Conservation (phyloP, 2,329 filamentous ascomycete genomes). For the Penicillium digitatum region DNA sequence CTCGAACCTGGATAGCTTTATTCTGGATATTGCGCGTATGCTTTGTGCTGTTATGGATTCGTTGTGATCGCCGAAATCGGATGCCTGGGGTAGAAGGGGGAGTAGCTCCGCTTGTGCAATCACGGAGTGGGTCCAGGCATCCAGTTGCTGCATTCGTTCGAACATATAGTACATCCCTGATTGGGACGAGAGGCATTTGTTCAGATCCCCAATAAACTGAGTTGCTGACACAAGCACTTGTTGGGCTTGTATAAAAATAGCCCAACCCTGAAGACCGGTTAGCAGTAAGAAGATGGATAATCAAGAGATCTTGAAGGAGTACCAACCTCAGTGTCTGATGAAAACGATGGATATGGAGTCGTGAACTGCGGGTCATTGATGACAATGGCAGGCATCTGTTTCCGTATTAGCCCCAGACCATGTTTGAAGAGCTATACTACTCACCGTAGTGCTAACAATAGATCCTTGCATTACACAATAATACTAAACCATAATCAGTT, state of each 20-base stretch:
- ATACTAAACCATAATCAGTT: conserved; percentile 30
- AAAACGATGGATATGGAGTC: conserved; percentile 41
- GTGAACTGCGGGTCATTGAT: conserved; percentile 44
- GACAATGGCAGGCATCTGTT: conserved; percentile 41
- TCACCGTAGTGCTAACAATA: conserved; percentile 44
- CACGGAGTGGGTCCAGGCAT: conserved; percentile 38
- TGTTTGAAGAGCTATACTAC: conserved; percentile 6
- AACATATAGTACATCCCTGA: conserved; percentile 38
- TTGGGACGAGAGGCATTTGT: conserved; percentile 36
- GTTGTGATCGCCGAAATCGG: conserved; percentile 25
- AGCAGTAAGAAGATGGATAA: conserved; percentile 12
- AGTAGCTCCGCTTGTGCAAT: conserved; percentile 35
- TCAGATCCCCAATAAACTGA: conserved; percentile 42
- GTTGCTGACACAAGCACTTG: conserved; percentile 43
- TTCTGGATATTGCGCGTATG: conserved; percentile 42
- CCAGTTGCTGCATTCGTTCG: conserved; percentile 43
- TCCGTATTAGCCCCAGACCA: conserved; percentile 9
- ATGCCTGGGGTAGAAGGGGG: conserved; percentile 21
- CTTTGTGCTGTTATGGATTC: conserved; percentile 40
- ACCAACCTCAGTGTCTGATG: conserved; percentile 41
- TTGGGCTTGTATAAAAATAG: conserved; percentile 42
- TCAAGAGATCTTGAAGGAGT: background rate
- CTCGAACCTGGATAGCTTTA: conserved; percentile 43
- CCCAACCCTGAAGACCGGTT: conserved; percentile 38
- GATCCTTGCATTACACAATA: conserved; percentile 45